phyloP scores from a whole-genome alignment of 169 alveolate genomes.

The Cryptosporidium ryanae region DNA sequence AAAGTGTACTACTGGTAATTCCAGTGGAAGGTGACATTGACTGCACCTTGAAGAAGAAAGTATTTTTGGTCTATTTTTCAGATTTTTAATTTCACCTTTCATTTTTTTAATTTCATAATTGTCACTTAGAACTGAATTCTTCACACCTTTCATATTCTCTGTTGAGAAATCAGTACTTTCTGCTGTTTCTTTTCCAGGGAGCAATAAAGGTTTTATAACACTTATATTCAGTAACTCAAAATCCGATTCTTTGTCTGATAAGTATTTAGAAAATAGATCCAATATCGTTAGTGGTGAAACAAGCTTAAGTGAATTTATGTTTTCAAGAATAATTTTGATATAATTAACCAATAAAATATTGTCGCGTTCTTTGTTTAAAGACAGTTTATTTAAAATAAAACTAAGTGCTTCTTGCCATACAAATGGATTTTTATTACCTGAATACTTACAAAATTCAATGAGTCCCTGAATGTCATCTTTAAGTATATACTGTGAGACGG shows the following conservation, averaged over 20 bases:
- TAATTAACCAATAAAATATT: background rate
- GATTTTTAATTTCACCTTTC: constrained; percentile 34
- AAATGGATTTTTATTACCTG: constrained; percentile 54
- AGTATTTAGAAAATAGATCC: constrained; percentile 53
- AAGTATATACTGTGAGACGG: constrained; percentile 21
- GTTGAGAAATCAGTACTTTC: background rate
- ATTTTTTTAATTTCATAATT: constrained; percentile 17
- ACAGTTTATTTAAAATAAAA: constrained; percentile 21
- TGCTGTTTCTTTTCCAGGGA: background rate
- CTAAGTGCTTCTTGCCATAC: constrained; percentile 59
- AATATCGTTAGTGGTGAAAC: constrained; percentile 62
- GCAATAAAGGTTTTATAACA: constrained; percentile 26
- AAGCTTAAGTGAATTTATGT: constrained; percentile 9
- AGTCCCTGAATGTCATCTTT: constrained; percentile 50
- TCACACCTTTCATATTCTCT: constrained; percentile 1
- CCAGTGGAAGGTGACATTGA: constrained; percentile 63
- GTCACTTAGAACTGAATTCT: constrained; percentile 24
- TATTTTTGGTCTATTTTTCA: constrained; percentile 23
- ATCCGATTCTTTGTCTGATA: background rate
- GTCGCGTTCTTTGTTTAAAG: background rate
- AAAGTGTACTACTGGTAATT: constrained; percentile 56
- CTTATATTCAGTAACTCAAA: constrained; percentile 10
- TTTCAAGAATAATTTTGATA: constrained; percentile 24
- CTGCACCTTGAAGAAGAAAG: constrained; percentile 49
- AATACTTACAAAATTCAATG: constrained; percentile 46